Evolutionary conservation across 495 filamentous ascomycete genomes (phyloP).

Genomic region (Aspergillus bertholletiae): DNA sequence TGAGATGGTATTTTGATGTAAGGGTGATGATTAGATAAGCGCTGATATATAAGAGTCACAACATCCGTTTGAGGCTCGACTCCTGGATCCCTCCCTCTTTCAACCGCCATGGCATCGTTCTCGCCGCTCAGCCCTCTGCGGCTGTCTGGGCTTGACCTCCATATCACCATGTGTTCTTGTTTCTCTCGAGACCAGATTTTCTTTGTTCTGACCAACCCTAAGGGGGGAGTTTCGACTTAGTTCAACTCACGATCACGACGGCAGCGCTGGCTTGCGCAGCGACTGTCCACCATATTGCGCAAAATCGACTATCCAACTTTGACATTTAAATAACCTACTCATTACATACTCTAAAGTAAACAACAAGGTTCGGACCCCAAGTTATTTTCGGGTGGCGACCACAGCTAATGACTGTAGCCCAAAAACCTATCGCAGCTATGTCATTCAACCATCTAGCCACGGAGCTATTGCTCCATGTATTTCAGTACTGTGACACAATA

Average conservation of each 20-base stretch:
- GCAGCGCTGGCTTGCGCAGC: constrained; percentile 19
- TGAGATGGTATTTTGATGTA: not conserved
- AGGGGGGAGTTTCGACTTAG: constrained; percentile 64
- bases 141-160: constrained; percentile 18
- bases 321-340: not conserved
- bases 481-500: constrained; percentile 50
- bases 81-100: constrained; percentile 1
- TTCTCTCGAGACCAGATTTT: constrained; percentile 29
- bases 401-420: constrained; percentile 12
- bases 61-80: not conserved
- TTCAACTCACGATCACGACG: constrained; percentile 21
- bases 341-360: not conserved
- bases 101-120: constrained; percentile 26
- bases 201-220: constrained; percentile 63
- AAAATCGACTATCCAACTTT: not conserved
- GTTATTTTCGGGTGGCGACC: constrained; percentile 10
- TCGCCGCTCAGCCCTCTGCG: constrained; percentile 28
- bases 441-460: constrained; percentile 50
- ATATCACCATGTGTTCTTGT: constrained; percentile 16
- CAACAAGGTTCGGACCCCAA: constrained; percentile 3
- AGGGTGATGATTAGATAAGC: constrained; percentile 19
- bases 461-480: constrained; percentile 61
- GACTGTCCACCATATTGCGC: not conserved
- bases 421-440: constrained; percentile 33
- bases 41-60: constrained; percentile 1